A percentile compares a stretch with the other conserved stretches of the same genome.
phyloP scores from a whole-genome alignment of 768 basidiomycete genomes.

The Mycena sanguinolenta region DNA sequence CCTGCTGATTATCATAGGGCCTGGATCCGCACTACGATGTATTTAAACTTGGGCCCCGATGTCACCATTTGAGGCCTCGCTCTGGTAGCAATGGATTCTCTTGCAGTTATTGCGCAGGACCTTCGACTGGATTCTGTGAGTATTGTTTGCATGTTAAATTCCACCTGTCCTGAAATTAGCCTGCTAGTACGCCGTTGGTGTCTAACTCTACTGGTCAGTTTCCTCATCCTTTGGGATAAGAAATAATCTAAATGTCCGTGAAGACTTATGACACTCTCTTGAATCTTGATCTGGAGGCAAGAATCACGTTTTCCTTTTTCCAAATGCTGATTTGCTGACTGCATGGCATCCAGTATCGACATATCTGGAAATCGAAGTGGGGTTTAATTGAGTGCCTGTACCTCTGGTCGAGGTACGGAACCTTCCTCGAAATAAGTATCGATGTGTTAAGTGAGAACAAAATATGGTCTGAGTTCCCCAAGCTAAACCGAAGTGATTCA shows the following conservation, averaged over 20 bases:
- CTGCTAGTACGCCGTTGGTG: slow-evolving; percentile 17
- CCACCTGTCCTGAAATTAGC: not conserved
- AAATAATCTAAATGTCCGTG: not conserved
- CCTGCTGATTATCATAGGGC: not conserved
- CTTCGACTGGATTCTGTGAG: not conserved
- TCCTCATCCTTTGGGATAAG: not conserved
- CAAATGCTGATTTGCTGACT: not conserved
- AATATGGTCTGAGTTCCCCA: not conserved
- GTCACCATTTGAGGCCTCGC: not conserved
- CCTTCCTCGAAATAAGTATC: slow-evolving; percentile 39
- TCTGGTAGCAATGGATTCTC: not conserved
- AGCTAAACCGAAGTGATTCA: not conserved
- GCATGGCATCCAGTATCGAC: not conserved
- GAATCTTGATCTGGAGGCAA: slow-evolving; percentile 14
- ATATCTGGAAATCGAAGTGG: slow-evolving; percentile 42
- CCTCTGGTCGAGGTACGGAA: slow-evolving; percentile 44
- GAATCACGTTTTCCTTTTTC: not conserved
- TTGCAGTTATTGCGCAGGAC: not conserved
- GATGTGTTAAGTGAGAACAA: slow-evolving; percentile 32
- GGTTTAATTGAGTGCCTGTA: slow-evolving; percentile 42
- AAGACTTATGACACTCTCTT: slow-evolving; percentile 28
- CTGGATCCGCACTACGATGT: not conserved
- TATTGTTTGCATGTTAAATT: not conserved
- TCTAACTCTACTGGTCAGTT: slow-evolving; percentile 3
- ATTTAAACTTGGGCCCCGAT: not conserved